Base-by-base conservation (phyloP, 176 grass and related monocot species). In the Avena insularis region DNA sequence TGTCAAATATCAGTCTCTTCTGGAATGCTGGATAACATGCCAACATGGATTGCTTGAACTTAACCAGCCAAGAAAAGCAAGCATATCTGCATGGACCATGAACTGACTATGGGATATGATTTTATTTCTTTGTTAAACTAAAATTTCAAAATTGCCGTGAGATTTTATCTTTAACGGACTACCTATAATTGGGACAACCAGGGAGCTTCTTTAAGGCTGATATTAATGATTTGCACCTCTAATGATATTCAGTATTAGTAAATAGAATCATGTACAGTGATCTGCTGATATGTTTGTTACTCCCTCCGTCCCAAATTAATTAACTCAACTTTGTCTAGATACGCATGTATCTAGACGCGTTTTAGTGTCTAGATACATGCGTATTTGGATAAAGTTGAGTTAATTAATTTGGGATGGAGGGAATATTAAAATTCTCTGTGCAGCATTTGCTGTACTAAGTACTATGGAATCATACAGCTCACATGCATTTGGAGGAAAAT, bases 401-500 rank as follows among this genome's bases (percentile, higher is more conserved):
- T 5, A 6, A 43, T 43, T 43, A 43, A 43, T 43, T 43, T 43
- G 40, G 40, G 40, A 43, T 6, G 40, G 40, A 43, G 40, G 76
- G 19, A 75, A n/a, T 76, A 43, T 53, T 84, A 49, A 36, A 78
- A 43, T 85, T 67, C 4, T 54, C 20, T 31, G 8, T 54, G 20
- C 46, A 78, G 20, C 47, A 66, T 85, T 55, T 77, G 57, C 21
- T 48, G 12, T 13, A 84, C 27, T 47, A 77, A 77, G 49, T 77
- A 53, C 58, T 77, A 53, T 0, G 25, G 23, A 62, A 45, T 40
- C 57, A 62, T 62, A 62, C 57, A 54, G 25, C 54, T 54, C 14
- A 80, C 36, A 80, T 80, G 55, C 64, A 54, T 77, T 55, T 77
- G 48, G 50, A 21, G 17, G 11, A 82, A 82, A 70, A 70, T 70